Evolutionary conservation across 106 monocot species (phyloP).

Genomic region (Dendrobium catenatum): DNA sequence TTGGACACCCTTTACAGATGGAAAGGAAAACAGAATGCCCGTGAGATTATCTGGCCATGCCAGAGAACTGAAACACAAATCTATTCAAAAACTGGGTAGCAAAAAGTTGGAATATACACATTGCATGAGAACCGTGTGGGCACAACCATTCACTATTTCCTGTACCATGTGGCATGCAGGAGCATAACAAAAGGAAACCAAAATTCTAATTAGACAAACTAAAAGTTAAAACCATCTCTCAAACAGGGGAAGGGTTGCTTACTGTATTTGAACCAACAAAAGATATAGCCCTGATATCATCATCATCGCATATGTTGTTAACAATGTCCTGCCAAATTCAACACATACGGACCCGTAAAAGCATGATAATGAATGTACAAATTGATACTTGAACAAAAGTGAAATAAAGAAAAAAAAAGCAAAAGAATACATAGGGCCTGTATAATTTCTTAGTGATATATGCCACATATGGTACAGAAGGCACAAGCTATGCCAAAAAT

Average conservation of each 20-base stretch:
- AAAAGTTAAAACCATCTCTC: not conserved
- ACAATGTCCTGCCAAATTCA: constrained; percentile 62
- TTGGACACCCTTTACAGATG: not conserved
- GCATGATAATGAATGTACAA: not conserved
- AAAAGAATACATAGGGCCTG: not conserved
- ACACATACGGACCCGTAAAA: not conserved
- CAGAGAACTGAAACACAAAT: not conserved
- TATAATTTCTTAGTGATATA: not conserved
- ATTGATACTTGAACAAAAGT: not conserved
- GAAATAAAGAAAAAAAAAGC: not conserved
- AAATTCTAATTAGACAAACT: not conserved
- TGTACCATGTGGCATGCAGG: not conserved
- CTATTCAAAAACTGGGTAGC: not conserved
- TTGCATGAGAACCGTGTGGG: not conserved
- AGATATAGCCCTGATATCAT: constrained; percentile 87
- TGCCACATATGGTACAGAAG: not conserved
- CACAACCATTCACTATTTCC: not conserved
- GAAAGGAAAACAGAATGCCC: not conserved
- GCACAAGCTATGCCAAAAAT: not conserved
- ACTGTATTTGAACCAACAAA: constrained; percentile 99
- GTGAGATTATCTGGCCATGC: not conserved
- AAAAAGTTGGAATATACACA: not conserved
- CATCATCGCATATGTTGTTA: constrained; percentile 93
- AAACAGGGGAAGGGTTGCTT: constrained; percentile 19
- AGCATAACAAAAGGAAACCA: not conserved